A percentile compares a stretch with the other conserved stretches of the same genome.
Evolutionary conservation across 257 asterid genomes (phyloP).

Genomic region (Solanum pennellii): DNA sequence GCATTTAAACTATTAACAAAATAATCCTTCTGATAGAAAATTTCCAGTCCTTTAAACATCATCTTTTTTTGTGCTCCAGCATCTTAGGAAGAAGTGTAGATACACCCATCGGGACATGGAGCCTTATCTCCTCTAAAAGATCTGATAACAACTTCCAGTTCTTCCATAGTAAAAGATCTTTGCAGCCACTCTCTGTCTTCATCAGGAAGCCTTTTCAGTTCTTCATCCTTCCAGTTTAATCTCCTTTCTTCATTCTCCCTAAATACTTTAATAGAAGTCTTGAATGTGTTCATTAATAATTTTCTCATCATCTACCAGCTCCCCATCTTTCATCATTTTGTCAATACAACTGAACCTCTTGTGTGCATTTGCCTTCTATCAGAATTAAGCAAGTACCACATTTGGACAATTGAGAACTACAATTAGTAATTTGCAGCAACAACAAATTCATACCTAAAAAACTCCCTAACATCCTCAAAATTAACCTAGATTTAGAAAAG

Average conservation of each 20-base stretch:
- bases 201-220: neutral
- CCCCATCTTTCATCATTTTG: neutral
- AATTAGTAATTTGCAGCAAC: neutral
- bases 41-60: neutral
- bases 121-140: neutral
- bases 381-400: neutral
- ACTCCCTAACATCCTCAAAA: neutral
- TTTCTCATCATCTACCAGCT: neutral
- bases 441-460: neutral
- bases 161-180: neutral
- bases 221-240: neutral
- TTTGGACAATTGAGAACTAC: neutral
- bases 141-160: neutral
- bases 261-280: neutral
- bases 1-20: neutral
- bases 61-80: neutral
- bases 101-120: neutral
- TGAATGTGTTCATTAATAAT: neutral
- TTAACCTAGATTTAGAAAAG: neutral
- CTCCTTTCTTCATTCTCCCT: neutral
- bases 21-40: neutral
- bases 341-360: neutral
- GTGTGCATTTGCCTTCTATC: neutral
- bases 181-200: neutral
- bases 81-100: neutral